Conservation (phyloP, 2,329 filamentous ascomycete species). For the Juglanconis sp. region DNA sequence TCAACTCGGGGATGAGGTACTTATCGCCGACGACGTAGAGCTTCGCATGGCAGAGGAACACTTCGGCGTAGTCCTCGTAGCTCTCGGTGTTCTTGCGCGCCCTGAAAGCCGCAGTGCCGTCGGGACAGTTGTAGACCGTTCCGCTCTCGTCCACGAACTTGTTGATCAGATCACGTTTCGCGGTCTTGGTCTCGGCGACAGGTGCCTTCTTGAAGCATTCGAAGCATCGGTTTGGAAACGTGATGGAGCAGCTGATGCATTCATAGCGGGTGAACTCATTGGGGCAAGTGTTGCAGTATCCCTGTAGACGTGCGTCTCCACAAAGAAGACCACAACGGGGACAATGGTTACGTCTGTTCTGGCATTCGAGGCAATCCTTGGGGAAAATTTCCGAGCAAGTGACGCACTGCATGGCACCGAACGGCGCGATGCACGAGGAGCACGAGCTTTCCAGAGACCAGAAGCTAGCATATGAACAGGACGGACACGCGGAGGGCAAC, state of each 20-base stretch:
- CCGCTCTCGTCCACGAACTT: background rate
- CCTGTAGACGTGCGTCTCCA: too few species aligned
- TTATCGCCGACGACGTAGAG: constrained; percentile 13
- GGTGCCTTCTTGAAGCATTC: too few species aligned
- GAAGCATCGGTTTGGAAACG: background rate
- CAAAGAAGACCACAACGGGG: background rate
- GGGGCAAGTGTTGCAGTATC: too few species aligned
- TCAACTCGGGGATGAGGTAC: constrained; percentile 1
- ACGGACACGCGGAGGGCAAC: too few species aligned
- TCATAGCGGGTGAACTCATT: background rate
- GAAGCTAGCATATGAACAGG: too few species aligned
- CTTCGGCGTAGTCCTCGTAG: background rate
- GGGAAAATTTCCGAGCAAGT: too few species aligned
- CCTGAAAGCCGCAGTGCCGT: background rate
- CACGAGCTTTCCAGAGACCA: too few species aligned
- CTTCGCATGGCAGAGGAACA: constrained; percentile 7
- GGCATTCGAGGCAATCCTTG: background rate
- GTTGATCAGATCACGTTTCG: background rate
- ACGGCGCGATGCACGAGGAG: background rate
- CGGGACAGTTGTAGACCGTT: background rate
- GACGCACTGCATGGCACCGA: background rate
- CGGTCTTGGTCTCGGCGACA: background rate
- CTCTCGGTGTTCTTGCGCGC: background rate
- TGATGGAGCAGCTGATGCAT: background rate
- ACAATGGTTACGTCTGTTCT: background rate